Evolutionary conservation across 2,329 filamentous ascomycete species (phyloP), one percentile per base, ranked within the genome.

Genomic region (Bipolaris zeicola): DNA sequence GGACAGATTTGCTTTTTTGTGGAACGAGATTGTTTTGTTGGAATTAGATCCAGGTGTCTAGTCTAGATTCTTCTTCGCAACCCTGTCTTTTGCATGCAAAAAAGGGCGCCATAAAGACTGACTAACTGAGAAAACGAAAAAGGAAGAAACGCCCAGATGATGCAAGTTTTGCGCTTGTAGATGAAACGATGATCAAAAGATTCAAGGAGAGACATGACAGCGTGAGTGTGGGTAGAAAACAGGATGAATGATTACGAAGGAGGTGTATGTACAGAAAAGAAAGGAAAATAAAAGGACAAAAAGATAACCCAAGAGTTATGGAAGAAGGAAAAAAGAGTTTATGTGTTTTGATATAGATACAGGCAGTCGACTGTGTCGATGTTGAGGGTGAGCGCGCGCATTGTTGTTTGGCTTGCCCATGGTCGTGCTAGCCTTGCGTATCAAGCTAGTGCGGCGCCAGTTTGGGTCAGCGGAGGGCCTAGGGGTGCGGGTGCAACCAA

Each of bases 131-230:
- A 26, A 48, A 43, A 39, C 26, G 8, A 6, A 28, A 26, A 42
- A 20, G 46, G n/a, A 46, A 39, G 44, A 59, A 36, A 42, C 54
- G 42, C 51, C 51, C 18, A 52, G 22, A 28, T 41, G 24, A 59
- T 56, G 49, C 53, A 57, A 31, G 28, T 31, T 31, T 31, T 52
- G 26, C 53, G 47, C 52, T 59, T 39, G 37, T 38, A 45, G 38
- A 33, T 45, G 18, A 28, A 31, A 22, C 38, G 44, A 38, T 33
- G 41, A 28, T 16, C 24, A 31, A 48, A 47, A 52, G 26, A 48
- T 45, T 62, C 58, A 65, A 67, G 45, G 64, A 65, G 57, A 68
- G 64, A 68, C 65, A 63, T 68, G 56, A 65, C 42, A 31, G 45
- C 39, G 39, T 42, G 39, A 42, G 10, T 31, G 28, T 36, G 37